Base-by-base conservation (phyloP, 2,329 filamentous ascomycete species). In the Alternaria brassicicola region DNA sequence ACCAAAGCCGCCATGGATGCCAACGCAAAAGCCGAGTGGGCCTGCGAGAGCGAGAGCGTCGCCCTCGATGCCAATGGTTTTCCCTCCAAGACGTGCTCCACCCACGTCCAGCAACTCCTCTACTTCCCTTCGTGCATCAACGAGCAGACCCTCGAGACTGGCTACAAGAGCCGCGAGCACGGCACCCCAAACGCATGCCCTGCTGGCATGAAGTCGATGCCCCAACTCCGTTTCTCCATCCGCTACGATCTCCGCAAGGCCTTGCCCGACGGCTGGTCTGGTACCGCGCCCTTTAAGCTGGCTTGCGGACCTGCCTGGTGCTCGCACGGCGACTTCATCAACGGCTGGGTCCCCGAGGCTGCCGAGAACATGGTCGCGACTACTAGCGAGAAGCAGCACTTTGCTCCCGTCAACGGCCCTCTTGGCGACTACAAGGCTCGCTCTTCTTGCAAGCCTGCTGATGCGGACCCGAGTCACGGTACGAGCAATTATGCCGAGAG, bases 251-350 rank as follows among this genome's bases (percentile, higher is more conserved):
- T 81, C 6, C 77, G 79, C 54, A 78, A 77, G 43, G 70, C 69
- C 1, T 64, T 83, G 4, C 79, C 81, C 3, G 70, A 78, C 41
- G 80, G 81, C 19, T 83, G 81, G 81, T 73, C 59, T 33, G 80
- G 81, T 39, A 71, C 69, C 0, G 76, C 80, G 1, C 81, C 81
- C 0, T 62, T 82, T 21, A 76, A 81, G 70, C 74, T 82, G 0
- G 74, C 81, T 0, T 81, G 76, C 55, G 73, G 73, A 6, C 45
- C 67, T n/a, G 76, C 77, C 0, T 82, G 73, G 64, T 79, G 78
- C 73, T 73, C 70, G 3, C 81, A 83, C 62, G 80, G 81, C 3
- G 81, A 83, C 62, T 82, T 83, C 50, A 80, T 83, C 67, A 82
- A 82, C 36, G 81, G 73, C 1, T 83, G 81, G 81, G 70, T 77